Percentiles rank a stretch among this genome's conserved stretches.
Conservation (phyloP, 2,329 filamentous ascomycete species). For the Diaporthe humulicola region DNA sequence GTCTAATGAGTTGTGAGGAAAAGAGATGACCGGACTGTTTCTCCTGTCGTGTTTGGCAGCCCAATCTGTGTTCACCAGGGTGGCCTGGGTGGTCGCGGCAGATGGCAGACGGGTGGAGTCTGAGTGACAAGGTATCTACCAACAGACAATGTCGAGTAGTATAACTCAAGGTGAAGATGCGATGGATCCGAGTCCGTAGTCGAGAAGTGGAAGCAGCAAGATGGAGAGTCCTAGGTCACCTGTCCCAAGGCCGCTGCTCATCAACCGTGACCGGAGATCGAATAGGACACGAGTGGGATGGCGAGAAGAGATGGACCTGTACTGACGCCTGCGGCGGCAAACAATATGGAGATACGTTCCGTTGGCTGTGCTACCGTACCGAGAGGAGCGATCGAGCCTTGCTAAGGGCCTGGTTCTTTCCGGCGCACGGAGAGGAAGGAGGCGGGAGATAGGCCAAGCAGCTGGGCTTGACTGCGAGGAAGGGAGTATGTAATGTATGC, state of each 20-base stretch:
- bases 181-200: slow-evolving; percentile 26
- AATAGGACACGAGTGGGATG: slow-evolving; percentile 28
- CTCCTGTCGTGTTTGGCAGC: slow-evolving; percentile 27
- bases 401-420: not conserved
- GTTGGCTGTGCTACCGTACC: slow-evolving; percentile 35
- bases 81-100: slow-evolving; percentile 32
- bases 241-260: slow-evolving; percentile 21
- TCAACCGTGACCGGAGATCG: slow-evolving; percentile 26
- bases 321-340: slow-evolving; percentile 22
- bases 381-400: slow-evolving; percentile 13
- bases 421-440: slow-evolving; percentile 17
- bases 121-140: slow-evolving; percentile 18
- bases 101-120: slow-evolving; percentile 33
- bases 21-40: slow-evolving; percentile 22
- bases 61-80: slow-evolving; percentile 26
- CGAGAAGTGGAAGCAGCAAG: slow-evolving; percentile 5
- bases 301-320: slow-evolving; percentile 27
- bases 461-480: slow-evolving; percentile 34
- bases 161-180: slow-evolving; percentile 8
- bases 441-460: slow-evolving; percentile 21
- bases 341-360: slow-evolving; percentile 29
- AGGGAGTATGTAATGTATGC: slow-evolving; percentile 36
- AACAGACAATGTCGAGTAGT: slow-evolving; percentile 29
- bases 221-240: not conserved
- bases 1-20: slow-evolving; percentile 15